Conservation (phyloP, 352 stramenopile species). For the Phytopythium ostracodes region DNA sequence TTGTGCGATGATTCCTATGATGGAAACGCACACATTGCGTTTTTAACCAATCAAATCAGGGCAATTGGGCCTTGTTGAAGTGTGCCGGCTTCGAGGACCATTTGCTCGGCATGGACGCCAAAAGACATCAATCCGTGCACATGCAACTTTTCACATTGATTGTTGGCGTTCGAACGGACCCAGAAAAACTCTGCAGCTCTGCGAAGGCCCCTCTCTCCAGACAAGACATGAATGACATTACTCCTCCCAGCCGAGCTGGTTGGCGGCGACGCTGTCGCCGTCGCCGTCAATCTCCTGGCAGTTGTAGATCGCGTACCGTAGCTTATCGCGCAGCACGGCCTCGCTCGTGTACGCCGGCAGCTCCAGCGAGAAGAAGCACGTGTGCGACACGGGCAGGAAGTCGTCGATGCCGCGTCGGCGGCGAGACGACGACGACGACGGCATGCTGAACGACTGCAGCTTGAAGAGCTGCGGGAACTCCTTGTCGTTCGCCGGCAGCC, state of each 20-base stretch:
- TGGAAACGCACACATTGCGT: too few species aligned
- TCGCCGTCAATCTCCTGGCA: slow-evolving; percentile 92
- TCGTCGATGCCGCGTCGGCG: slow-evolving; percentile 38
- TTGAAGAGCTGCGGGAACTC: slow-evolving; percentile 92
- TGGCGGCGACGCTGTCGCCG: slow-evolving; percentile 71
- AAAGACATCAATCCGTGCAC: too few species aligned
- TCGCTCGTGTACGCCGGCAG: slow-evolving; percentile 92
- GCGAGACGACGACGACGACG: background rate
- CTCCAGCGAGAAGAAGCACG: slow-evolving; percentile 98
- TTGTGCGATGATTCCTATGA: too few species aligned
- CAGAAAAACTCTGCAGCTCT: too few species aligned
- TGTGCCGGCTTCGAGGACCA: too few species aligned
- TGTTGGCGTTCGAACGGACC: background rate
- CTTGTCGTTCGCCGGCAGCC: slow-evolving; percentile 70
- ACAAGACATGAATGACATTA: slow-evolving; percentile 20
- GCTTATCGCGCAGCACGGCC: slow-evolving; percentile 62
- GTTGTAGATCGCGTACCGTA: slow-evolving; percentile 92
- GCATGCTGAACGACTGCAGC: slow-evolving; percentile 78
- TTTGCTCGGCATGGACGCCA: too few species aligned
- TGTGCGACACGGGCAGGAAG: slow-evolving; percentile 96
- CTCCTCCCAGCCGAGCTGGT: slow-evolving; percentile 78
- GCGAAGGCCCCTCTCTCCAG: background rate
- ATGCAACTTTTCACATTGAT: too few species aligned
- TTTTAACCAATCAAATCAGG: too few species aligned
- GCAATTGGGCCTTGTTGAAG: too few species aligned